phyloP scores from a whole-genome alignment of 2,329 filamentous ascomycete species.

The Aureobasidium namibiae region DNA sequence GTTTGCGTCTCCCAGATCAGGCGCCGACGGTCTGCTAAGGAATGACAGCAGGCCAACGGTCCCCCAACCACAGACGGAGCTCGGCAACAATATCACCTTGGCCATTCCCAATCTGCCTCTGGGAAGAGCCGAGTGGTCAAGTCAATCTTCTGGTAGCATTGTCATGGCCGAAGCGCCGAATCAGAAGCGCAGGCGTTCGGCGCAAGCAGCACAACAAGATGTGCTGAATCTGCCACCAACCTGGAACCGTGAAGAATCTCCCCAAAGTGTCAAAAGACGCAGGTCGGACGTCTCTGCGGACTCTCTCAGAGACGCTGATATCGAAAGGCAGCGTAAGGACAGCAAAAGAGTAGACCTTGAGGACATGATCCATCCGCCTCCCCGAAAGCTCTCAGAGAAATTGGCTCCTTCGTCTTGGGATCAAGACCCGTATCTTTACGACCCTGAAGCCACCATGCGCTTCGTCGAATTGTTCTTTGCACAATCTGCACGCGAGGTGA shows the following conservation, averaged over 20 bases:
- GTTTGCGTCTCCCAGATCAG: slow-evolving; percentile 36
- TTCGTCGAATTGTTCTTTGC: slow-evolving; percentile 50
- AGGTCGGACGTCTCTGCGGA: slow-evolving; percentile 3
- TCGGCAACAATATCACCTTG: neutral
- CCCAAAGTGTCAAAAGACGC: slow-evolving; percentile 1
- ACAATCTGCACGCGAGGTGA: slow-evolving; percentile 47
- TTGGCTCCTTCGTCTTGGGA: slow-evolving; percentile 34
- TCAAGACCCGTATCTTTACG: slow-evolving; percentile 46
- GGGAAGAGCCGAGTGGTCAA: slow-evolving; percentile 5
- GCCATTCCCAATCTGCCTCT: neutral
- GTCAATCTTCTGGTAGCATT: slow-evolving; percentile 3
- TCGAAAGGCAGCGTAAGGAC: slow-evolving; percentile 12
- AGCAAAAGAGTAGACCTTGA: slow-evolving; percentile 10
- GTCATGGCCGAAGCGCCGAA: neutral
- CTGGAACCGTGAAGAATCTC: neutral
- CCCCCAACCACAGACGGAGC: slow-evolving; percentile 21
- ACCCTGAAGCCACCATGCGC: slow-evolving; percentile 42
- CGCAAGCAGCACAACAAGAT: slow-evolving; percentile 11
- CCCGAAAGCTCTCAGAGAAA: slow-evolving; percentile 16
- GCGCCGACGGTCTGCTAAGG: slow-evolving; percentile 16
- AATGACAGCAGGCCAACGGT: slow-evolving; percentile 19
- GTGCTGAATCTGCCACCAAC: slow-evolving; percentile 13
- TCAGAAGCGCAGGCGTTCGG: slow-evolving; percentile 9
- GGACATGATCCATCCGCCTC: slow-evolving; percentile 18
- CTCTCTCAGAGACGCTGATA: neutral